Base-by-base conservation (phyloP, 164 flowering plant species). In the Chimonanthus salicifolius region DNA sequence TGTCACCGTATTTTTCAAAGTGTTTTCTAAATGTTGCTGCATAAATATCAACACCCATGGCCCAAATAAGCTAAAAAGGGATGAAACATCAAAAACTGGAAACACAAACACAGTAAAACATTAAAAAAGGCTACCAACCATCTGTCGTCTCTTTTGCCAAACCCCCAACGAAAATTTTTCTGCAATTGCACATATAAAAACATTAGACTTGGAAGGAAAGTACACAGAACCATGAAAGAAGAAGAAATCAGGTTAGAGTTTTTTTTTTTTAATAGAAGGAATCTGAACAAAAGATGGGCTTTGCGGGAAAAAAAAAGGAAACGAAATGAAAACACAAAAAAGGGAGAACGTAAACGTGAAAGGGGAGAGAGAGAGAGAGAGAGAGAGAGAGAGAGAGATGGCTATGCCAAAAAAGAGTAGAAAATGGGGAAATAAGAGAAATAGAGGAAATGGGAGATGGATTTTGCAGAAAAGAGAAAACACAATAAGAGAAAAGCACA, bases 121-220 rank as follows among this genome's bases (percentile, higher is more conserved):
- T 51, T 15, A 51, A 51, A 51, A 51, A 15, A 10, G 58, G 13
- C 33, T 9, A 11, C 5, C 4, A 11, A 54, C 60, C 60, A 54
- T 54, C 16, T 71, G 93, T 87, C 2, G 97, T 89, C 73, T 92
- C 97, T 80, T 89, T 88, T 47, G 97, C 88, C 72, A 92, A 85
- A 80, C 97, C 97, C 65, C 97, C 97, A 64, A 92, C 84, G 76
- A 92, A 92, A 44, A 92, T 92, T 78, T 92, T 92, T 69, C 97
- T 92, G 87, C 82, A 78, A 82, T 78, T 73, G 72, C n/a, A 69
- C 20, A 47, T 73, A 48, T 6, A 69, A 68, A 71, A 69, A 18
- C 66, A 63, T 62, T 10, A 10, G 45, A 13, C 20, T 9, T 49
- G 11, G 60, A 33, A 33, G 33, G 33, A 33, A 33, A 33, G 0